Conservation (phyloP, 2,329 filamentous ascomycete species). For the Gliomastix tumulicola region DNA sequence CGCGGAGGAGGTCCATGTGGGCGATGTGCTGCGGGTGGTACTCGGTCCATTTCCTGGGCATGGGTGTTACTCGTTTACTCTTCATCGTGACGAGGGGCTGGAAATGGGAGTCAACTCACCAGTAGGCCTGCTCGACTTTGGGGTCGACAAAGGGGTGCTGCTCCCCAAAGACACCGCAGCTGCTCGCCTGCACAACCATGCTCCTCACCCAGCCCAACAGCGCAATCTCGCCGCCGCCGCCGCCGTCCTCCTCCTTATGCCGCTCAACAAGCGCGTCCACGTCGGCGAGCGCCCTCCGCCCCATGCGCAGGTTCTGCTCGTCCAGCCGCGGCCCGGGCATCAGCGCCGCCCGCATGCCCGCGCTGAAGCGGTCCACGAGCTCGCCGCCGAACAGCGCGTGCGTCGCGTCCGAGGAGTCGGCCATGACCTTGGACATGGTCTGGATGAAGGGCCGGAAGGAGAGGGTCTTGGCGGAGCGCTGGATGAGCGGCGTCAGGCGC, state of each 20-base stretch:
- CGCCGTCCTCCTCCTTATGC: too few relatives aligned
- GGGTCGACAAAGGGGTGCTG: conserved; percentile 6
- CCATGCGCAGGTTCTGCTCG: conserved; percentile 10
- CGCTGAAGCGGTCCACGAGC: conserved; percentile 5
- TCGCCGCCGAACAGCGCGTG: conserved; percentile 4
- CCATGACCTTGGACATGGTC: conserved; percentile 4
- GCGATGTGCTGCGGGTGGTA: conserved; percentile 4
- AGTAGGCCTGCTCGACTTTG: conserved; percentile 6
- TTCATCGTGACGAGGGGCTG: background rate
- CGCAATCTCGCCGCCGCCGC: conserved; percentile 1
- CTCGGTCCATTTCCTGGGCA: conserved; percentile 4
- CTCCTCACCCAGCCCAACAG: conserved; percentile 6
- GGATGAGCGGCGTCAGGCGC: conserved; percentile 15
- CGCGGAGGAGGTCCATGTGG: conserved; percentile 3
- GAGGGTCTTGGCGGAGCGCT: conserved; percentile 12
- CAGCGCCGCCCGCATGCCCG: conserved; percentile 4
- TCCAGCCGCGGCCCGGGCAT: conserved; percentile 9
- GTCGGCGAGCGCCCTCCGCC: conserved; percentile 3
- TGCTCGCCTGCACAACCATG: conserved; percentile 6
- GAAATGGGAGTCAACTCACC: too few relatives aligned
- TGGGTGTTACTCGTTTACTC: background rate
- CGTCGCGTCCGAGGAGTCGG: conserved; percentile 6
- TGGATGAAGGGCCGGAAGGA: conserved; percentile 19
- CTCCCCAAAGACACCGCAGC: conserved; percentile 7
- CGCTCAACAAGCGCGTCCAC: conserved; percentile 6